These are phyloP conservation scores for Xylaria venustula DNA, from an alignment of 495 filamentous ascomycete species.

Conservation along the genomic window DNA sequence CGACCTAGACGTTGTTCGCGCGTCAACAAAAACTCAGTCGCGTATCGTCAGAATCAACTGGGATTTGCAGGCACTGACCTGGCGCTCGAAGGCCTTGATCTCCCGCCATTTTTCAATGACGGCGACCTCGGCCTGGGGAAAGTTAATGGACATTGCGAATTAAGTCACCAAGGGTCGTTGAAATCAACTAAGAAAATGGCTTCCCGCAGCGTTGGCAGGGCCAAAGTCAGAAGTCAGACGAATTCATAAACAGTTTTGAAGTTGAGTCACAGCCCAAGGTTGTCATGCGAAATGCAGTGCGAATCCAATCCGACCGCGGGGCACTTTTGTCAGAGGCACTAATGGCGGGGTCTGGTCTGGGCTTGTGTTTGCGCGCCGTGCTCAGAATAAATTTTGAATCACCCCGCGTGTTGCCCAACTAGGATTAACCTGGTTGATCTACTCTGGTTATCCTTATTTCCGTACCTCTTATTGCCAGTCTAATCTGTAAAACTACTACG, in stretches of 20 bases:
- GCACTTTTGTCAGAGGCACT: constrained; percentile 11
- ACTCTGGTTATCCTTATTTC: too few species aligned
- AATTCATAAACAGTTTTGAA: neutral
- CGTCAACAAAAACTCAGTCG: neutral
- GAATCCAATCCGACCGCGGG: constrained; percentile 12
- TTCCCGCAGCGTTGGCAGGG: neutral
- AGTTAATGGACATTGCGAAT: constrained; percentile 76
- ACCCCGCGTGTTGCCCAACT: constrained; percentile 8
- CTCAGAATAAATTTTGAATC: neutral
- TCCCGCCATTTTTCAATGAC: constrained; percentile 81
- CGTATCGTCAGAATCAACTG: neutral
- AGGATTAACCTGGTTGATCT: neutral
- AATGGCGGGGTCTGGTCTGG: constrained; percentile 13
- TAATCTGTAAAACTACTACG: too few species aligned
- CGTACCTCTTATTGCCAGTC: too few species aligned
- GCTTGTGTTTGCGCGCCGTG: neutral
- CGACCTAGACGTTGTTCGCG: constrained; percentile 26
- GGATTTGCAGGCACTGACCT: constrained; percentile 38
- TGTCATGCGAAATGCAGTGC: neutral
- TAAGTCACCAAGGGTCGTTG: neutral
- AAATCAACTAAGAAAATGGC: neutral
- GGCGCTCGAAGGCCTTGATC: constrained; percentile 81
- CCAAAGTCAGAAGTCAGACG: neutral
- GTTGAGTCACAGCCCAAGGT: constrained; percentile 11
- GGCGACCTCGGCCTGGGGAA: constrained; percentile 84